These are phyloP conservation scores for Cryptococcus sp. DNA, from an alignment of 1,284 basidiomycete species.

Conservation along the genomic window DNA sequence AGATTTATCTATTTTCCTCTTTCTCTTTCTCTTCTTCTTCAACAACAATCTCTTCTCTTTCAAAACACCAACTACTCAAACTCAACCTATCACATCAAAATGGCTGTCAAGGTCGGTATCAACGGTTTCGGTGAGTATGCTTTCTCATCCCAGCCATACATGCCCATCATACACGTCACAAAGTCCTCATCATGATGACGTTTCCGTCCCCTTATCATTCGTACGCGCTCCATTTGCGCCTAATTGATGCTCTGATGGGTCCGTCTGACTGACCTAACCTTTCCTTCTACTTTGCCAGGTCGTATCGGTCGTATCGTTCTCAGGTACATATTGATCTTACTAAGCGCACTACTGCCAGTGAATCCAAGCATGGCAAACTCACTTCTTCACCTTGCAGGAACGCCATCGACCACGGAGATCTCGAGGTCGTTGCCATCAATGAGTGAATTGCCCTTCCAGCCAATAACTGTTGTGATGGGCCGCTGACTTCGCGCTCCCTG, in stretches of 20 bases:
- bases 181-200: background rate
- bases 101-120: constrained; percentile 82
- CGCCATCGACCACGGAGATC: constrained; percentile 73
- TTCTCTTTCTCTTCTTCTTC: constrained; percentile 15
- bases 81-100: constrained; percentile 32
- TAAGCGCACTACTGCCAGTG: background rate
- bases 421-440: constrained; percentile 85
- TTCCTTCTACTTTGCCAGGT: constrained; percentile 58
- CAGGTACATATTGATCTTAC: constrained; percentile 47
- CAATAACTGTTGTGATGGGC: background rate
- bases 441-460: constrained; percentile 63
- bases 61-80: constrained; percentile 13
- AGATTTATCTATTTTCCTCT: constrained; percentile 6
- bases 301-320: constrained; percentile 98
- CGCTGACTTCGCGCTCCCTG: background rate
- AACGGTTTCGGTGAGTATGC: constrained; percentile 84
- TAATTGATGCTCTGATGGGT: background rate
- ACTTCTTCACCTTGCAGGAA: constrained; percentile 60
- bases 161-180: too few species aligned
- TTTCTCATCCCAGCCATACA: background rate
- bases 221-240: background rate
- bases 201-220: constrained; percentile 8
- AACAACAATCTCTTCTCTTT: constrained; percentile 10
- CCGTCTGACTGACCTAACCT: background rate
- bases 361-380: background rate